Evolutionary conservation across 352 stramenopile genomes (phyloP).

Genomic region (Globisporangium alternatum): DNA sequence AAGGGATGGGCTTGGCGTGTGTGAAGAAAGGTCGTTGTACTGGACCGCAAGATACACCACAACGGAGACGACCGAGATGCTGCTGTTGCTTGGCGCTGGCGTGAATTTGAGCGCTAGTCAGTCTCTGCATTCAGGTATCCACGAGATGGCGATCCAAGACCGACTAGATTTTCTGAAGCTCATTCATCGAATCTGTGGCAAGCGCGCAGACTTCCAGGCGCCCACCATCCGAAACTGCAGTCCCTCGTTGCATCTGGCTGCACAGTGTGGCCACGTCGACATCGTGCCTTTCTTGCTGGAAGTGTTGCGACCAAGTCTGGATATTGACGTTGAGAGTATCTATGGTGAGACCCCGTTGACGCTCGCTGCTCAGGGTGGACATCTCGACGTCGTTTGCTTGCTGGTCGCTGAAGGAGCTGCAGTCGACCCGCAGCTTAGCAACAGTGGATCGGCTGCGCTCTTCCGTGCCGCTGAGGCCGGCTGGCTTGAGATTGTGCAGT

Average conservation of each 20-base stretch:
- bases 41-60: no score
- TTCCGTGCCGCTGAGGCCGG: not conserved
- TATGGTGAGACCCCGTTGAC: not conserved
- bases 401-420: not conserved
- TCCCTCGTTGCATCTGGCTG: not conserved
- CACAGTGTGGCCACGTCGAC: not conserved
- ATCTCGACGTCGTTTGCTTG: not conserved
- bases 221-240: not conserved
- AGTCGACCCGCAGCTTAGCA: not conserved
- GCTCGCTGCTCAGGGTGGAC: not conserved
- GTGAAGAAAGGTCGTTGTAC: no score
- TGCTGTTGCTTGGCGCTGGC: no score
- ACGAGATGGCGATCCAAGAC: no score
- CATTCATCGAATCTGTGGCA: not conserved
- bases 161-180: not conserved
- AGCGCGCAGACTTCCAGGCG: not conserved
- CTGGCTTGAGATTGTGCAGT: not conserved
- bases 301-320: not conserved
- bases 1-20: no score
- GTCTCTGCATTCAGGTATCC: no score
- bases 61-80: no score
- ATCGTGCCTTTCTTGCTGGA: conserved; percentile 1
- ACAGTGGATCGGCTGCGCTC: not conserved
- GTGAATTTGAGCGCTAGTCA: no score
- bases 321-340: not conserved